phyloP scores from a whole-genome alignment of 352 stramenopile species.

The Pythium scleroteichum region DNA sequence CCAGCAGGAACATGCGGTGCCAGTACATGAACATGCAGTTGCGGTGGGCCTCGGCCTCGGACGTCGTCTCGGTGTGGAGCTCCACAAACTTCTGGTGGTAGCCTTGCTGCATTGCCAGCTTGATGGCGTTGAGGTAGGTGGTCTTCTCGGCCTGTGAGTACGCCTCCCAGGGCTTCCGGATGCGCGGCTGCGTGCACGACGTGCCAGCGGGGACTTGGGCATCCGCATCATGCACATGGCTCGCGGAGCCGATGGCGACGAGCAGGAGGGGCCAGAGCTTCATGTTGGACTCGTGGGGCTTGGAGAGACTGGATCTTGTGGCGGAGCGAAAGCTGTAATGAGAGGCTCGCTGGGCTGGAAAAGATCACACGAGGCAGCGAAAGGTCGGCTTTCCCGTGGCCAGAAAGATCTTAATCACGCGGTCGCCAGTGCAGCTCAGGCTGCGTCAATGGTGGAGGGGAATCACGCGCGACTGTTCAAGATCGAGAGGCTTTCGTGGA shows the following conservation, averaged over 20 bases:
- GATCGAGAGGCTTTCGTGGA: too few relatives aligned
- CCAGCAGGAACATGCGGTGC: slow-evolving; percentile 34
- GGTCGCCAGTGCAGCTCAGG: too few relatives aligned
- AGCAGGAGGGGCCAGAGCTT: neutral
- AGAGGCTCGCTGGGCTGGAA: too few relatives aligned
- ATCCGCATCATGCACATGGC: neutral
- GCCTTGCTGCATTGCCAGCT: slow-evolving; percentile 12
- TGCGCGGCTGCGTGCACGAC: slow-evolving; percentile 16
- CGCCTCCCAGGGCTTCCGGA: slow-evolving; percentile 31
- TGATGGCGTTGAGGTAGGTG: slow-evolving; percentile 26
- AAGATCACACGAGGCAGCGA: too few relatives aligned
- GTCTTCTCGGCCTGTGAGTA: slow-evolving; percentile 25
- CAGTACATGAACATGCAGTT: slow-evolving; percentile 36
- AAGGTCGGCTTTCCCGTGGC: too few relatives aligned
- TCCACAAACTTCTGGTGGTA: slow-evolving; percentile 37
- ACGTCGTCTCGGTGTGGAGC: slow-evolving; percentile 25
- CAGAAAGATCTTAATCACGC: too few relatives aligned
- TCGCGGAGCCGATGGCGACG: neutral
- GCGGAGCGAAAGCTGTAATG: too few relatives aligned
- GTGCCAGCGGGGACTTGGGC: slow-evolving; percentile 11
- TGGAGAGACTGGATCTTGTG: too few relatives aligned
- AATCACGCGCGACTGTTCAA: too few relatives aligned
- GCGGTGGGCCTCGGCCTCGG: slow-evolving; percentile 28
- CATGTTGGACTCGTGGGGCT: too few relatives aligned
- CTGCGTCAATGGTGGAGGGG: too few relatives aligned